These are phyloP conservation scores for Paramyrothecium roridum DNA, from an alignment of 2,329 filamentous ascomycete genomes.

Conservation along the genomic window DNA sequence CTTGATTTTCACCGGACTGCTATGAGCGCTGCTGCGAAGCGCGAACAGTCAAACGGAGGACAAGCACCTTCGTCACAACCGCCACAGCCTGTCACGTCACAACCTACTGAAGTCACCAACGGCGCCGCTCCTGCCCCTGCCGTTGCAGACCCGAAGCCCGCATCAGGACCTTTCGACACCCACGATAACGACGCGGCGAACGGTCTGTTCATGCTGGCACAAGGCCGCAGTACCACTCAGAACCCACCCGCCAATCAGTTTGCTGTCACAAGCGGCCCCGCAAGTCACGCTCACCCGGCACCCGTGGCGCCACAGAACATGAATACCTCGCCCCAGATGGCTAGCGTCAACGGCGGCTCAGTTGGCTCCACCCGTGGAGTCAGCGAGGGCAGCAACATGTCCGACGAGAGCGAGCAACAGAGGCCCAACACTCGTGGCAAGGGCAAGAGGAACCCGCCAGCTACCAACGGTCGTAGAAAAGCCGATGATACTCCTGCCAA, in stretches of 20 bases:
- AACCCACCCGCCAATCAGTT: conserved; percentile 40
- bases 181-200: conserved; percentile 96
- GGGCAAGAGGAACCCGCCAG: conserved; percentile 61
- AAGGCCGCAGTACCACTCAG: conserved; percentile 58
- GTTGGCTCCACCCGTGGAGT: conserved; percentile 48
- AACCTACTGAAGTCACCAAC: conserved; percentile 51
- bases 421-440: conserved; percentile 64
- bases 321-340: conserved; percentile 50
- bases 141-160: conserved; percentile 48
- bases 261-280: conserved; percentile 40
- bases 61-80: conserved; percentile 14
- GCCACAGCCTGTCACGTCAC: conserved; percentile 38
- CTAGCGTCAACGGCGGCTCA: conserved; percentile 42
- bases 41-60: conserved; percentile 40
- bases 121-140: conserved; percentile 25
- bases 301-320: conserved; percentile 28
- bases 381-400: conserved; percentile 69
- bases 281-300: conserved; percentile 47
- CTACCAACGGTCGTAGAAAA: conserved; percentile 71
- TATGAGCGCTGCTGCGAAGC: conserved; percentile 71
- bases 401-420: conserved; percentile 69
- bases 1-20: conserved; percentile 94
- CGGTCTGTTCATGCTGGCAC: conserved; percentile 85
- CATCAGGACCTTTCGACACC: conserved; percentile 71
- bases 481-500: conserved; percentile 65